Evolutionary conservation across 2,329 filamentous ascomycete genomes (phyloP), one percentile per base, ranked within the genome.

Genomic region (Trichoderma citrinoviride): DNA sequence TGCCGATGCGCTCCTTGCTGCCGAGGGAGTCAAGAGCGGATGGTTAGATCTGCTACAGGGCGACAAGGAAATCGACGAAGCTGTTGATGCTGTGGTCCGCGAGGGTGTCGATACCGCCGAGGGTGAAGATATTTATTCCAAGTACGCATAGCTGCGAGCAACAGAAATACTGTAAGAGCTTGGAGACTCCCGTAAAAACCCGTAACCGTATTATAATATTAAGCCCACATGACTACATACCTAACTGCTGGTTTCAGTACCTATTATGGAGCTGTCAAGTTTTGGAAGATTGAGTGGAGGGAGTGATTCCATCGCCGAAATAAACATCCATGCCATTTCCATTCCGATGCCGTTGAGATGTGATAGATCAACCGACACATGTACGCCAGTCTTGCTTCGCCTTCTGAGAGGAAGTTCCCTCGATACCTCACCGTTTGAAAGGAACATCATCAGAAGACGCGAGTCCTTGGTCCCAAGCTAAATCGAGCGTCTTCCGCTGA

Each of bases 31-130:
- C 25, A 79, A 77, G 75, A 85, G 76, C 58, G 73, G 73, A 14
- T 87, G 85, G 83, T 67, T 86, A 33, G 85, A 87, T 71, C 74
- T 87, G 71, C 68, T 85, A 5, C 80, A 84, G 67, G 85, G 85
- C 0, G 77, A 82, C 0, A 82, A 85, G 67, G 79, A 81, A 2
- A 72, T 81, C 0, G 76, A 76, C 7, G 71, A 71, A 3, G 85
- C 81, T 0, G 83, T 87, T 0, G 72, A 79, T 64, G 79, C 79
- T 62, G 81, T 81, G 10, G 74, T 86, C 3, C 77, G 72, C 40
- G 81, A 85, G 5, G 78, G 80, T 1, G 77, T 86, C 2, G 78
- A 87, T 71, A 76, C 77, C 56, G 78, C 81, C 0, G 83, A 86
- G 71, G 85, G 84, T 0, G 85, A 87, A 70, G 73, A 71, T 5